phyloP scores from a whole-genome alignment of 2,329 filamentous ascomycete species.

The Lecanicillium sp. region DNA sequence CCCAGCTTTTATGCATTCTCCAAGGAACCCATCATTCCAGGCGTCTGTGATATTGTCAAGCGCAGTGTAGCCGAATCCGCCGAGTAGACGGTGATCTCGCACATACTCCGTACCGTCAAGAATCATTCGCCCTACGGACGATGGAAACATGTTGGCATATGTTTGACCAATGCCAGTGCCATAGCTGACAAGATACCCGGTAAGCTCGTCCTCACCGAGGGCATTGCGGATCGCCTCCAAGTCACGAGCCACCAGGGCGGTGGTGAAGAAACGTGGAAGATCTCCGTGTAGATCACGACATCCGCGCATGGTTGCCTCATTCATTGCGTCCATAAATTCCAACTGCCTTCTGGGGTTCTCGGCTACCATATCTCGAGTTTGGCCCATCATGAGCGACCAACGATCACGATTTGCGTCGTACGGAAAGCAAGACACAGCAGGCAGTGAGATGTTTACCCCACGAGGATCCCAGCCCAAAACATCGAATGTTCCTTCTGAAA shows the following conservation, averaged over 20 bases:
- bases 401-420: slow-evolving; percentile 36
- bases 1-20: slow-evolving; percentile 40
- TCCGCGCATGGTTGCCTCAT: slow-evolving; percentile 33
- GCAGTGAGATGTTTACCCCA: slow-evolving; percentile 40
- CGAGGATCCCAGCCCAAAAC: slow-evolving; percentile 49
- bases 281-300: slow-evolving; percentile 37
- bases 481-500: slow-evolving; percentile 36
- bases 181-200: slow-evolving; percentile 42
- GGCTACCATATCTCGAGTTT: slow-evolving; percentile 28
- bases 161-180: slow-evolving; percentile 45
- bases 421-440: slow-evolving; percentile 37
- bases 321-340: slow-evolving; percentile 36
- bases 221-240: slow-evolving; percentile 39
- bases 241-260: slow-evolving; percentile 39
- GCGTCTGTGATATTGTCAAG: slow-evolving; percentile 42
- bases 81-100: slow-evolving; percentile 34
- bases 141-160: slow-evolving; percentile 42
- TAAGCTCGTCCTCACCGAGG: slow-evolving; percentile 37
- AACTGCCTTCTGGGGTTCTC: slow-evolving; percentile 27
- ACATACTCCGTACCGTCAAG: slow-evolving; percentile 42
- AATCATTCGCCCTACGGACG: slow-evolving; percentile 38
- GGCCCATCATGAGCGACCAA: slow-evolving; percentile 32
- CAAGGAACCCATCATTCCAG: slow-evolving; percentile 42
- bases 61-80: slow-evolving; percentile 38
- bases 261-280: slow-evolving; percentile 36